Conservation (phyloP, 257 asterid genomes). For the Primulina tabacum region DNA sequence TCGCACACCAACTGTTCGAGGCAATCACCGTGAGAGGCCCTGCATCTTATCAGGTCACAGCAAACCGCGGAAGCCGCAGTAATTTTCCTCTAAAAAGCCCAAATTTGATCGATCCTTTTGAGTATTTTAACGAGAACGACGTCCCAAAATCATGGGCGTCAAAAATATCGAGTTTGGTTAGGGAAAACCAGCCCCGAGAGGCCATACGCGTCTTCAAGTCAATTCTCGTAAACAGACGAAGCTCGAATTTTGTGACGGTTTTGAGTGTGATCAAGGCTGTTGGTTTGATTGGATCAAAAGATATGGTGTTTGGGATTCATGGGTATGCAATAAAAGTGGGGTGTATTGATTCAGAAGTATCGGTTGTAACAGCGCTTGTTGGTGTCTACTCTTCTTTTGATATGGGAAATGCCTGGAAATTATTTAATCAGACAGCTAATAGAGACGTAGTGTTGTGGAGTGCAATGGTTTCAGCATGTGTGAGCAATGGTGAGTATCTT, state of each 20-base stretch:
- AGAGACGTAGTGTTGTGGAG: constrained; percentile 69
- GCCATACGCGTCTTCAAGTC: constrained; percentile 61
- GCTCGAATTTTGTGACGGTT: constrained; percentile 60
- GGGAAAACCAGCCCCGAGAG: constrained; percentile 47
- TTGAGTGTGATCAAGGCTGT: constrained; percentile 47
- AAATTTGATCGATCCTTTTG: constrained; percentile 32
- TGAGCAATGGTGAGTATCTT: constrained; percentile 41
- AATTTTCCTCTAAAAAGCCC: constrained; percentile 14
- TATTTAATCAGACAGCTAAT: constrained; percentile 37
- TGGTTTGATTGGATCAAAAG: constrained; percentile 33
- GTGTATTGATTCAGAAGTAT: constrained; percentile 39
- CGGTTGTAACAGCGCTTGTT: constrained; percentile 61
- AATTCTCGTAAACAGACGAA: constrained; percentile 45
- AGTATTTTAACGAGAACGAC: constrained; percentile 37
- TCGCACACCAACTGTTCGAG: constrained; percentile 55
- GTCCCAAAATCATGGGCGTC: constrained; percentile 51
- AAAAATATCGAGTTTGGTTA: constrained; percentile 47
- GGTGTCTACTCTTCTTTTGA: constrained; percentile 66
- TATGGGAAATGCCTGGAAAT: constrained; percentile 36
- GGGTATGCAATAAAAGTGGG: constrained; percentile 56
- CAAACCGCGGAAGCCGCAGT: constrained; percentile 23
- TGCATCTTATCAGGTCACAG: constrained; percentile 23
- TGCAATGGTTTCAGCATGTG: constrained; percentile 64
- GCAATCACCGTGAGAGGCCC: constrained; percentile 42
- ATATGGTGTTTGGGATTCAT: constrained; percentile 44